phyloP scores from a whole-genome alignment of 163 green algal genomes.

The Chlamydomonas reinhardtii region DNA sequence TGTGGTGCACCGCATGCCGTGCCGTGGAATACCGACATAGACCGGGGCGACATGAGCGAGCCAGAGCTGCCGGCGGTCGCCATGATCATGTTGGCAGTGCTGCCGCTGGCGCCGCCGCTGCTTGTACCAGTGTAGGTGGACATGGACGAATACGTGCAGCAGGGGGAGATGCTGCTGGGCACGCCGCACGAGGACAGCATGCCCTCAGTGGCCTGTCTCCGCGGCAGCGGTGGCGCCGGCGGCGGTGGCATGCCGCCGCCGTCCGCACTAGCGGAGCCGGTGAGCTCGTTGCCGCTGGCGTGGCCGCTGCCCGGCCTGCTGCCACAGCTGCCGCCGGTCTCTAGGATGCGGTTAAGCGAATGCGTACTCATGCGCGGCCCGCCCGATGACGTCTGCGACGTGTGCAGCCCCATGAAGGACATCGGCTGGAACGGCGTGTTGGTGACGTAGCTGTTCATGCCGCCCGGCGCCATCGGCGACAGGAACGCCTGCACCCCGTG shows the following conservation, averaged over 20 bases:
- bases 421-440: too few species aligned
- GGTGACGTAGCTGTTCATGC: too few species aligned
- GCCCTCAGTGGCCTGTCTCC: neutral
- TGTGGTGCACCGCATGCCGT: too few species aligned
- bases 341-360: conserved; percentile 33
- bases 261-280: neutral
- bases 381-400: neutral
- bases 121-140: neutral
- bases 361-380: neutral
- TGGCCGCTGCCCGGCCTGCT: neutral
- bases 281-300: neutral
- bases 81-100: neutral
- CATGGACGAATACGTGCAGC: conserved; percentile 36
- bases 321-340: conserved; percentile 5
- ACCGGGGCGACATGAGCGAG: too few species aligned
- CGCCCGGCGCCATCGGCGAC: neutral
- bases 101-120: neutral
- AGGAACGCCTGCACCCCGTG: neutral
- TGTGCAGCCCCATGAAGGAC: neutral
- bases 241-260: neutral
- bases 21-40: too few species aligned
- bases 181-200: neutral
- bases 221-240: neutral
- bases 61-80: too few species aligned
- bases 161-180: conserved; percentile 13